phyloP scores from a whole-genome alignment of 2,329 filamentous ascomycete genomes.

The Pseudonectria buxi region DNA sequence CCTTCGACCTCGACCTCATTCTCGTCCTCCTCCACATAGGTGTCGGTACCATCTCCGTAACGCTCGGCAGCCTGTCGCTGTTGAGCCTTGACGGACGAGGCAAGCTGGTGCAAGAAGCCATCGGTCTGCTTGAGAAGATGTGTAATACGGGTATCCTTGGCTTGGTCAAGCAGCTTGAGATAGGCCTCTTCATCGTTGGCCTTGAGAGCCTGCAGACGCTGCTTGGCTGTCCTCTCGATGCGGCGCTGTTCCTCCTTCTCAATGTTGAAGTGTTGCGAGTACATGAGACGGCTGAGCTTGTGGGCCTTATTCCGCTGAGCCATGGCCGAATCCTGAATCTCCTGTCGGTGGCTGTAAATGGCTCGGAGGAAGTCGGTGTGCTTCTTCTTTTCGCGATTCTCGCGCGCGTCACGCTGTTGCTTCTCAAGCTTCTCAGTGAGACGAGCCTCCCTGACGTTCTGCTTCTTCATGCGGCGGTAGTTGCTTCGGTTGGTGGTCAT shows the following conservation, averaged over 20 bases:
- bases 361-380: slow-evolving; percentile 86
- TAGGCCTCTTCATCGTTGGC: slow-evolving; percentile 99
- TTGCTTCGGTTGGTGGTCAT: slow-evolving; percentile 92
- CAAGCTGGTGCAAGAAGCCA: slow-evolving; percentile 92
- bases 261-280: slow-evolving; percentile 85
- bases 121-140: slow-evolving; percentile 95
- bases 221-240: slow-evolving; percentile 94
- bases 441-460: slow-evolving; percentile 86
- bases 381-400: slow-evolving; percentile 96
- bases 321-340: slow-evolving; percentile 62
- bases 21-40: slow-evolving; percentile 55
- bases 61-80: slow-evolving; percentile 75
- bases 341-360: slow-evolving; percentile 73
- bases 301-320: slow-evolving; percentile 67
- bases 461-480: slow-evolving; percentile 95
- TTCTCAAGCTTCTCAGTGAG: slow-evolving; percentile 99
- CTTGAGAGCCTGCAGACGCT: slow-evolving; percentile 97
- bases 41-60: slow-evolving; percentile 59
- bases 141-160: slow-evolving; percentile 98
- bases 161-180: slow-evolving; percentile 93
- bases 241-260: slow-evolving; percentile 99
- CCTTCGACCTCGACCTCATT: slow-evolving; percentile 63
- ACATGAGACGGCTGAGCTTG: slow-evolving; percentile 87
- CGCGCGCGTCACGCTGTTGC: slow-evolving; percentile 91
- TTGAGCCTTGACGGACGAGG: slow-evolving; percentile 88